Evolutionary conservation across 2,329 filamentous ascomycete species (phyloP).

Genomic region (Apiospora malaysiana): DNA sequence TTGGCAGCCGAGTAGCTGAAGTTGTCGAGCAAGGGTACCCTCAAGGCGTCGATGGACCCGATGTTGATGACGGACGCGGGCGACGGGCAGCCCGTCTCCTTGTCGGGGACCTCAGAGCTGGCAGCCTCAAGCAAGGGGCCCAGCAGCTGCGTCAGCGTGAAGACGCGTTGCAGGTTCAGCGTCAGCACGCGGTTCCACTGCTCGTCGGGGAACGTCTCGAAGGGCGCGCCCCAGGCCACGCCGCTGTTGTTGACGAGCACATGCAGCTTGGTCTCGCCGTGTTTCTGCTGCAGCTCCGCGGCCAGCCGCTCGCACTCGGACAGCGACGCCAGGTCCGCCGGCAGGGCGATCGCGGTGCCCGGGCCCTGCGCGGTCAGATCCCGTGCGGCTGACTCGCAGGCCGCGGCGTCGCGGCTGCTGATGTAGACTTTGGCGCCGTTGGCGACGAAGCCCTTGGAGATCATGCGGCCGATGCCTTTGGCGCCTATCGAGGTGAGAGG

Average conservation of each 20-base stretch:
- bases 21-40: conserved; percentile 63
- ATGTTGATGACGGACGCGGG: conserved; percentile 69
- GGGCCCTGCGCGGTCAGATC: conserved; percentile 59
- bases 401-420: conserved; percentile 64
- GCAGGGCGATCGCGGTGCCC: conserved; percentile 61
- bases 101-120: conserved; percentile 34
- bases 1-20: conserved; percentile 67
- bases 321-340: conserved; percentile 68
- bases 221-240: conserved; percentile 66
- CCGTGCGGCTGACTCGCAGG: conserved; percentile 61
- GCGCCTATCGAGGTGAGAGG: conserved; percentile 43
- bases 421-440: conserved; percentile 72
- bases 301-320: conserved; percentile 61
- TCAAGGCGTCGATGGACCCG: conserved; percentile 66
- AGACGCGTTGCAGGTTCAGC: conserved; percentile 72
- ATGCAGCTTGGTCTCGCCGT: conserved; percentile 57
- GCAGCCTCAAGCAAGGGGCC: conserved; percentile 63
- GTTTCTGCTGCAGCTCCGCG: conserved; percentile 51
- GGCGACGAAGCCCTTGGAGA: conserved; percentile 67
- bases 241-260: conserved; percentile 72
- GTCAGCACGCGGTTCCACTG: conserved; percentile 66
- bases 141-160: conserved; percentile 68
- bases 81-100: conserved; percentile 43
- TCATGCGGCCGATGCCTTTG: conserved; percentile 72
- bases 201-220: conserved; percentile 63